Conservation (phyloP, 2,329 filamentous ascomycete genomes). For the Fusarium xylarioides region DNA sequence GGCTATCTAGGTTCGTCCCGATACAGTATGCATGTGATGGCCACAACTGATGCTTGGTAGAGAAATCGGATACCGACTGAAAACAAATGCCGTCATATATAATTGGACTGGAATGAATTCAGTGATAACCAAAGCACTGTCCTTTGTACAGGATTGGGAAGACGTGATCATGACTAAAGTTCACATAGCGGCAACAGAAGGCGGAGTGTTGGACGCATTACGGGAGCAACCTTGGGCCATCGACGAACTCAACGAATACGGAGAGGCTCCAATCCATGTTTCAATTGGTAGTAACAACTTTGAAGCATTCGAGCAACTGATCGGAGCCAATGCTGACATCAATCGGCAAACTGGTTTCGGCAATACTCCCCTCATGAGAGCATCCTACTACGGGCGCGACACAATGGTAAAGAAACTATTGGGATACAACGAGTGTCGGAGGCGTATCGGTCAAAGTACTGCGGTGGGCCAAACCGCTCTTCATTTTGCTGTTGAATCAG, state of each 20-base stretch:
- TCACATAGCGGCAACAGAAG: not conserved
- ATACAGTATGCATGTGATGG: too few species aligned
- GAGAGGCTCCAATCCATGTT: fast-evolving
- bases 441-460: not conserved
- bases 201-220: not conserved
- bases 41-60: not conserved
- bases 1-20: conserved; percentile 10
- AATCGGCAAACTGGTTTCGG: not conserved
- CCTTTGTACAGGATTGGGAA: not conserved
- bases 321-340: not conserved
- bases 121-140: not conserved
- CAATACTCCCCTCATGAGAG: fast-evolving
- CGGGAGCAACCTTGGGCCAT: conserved; percentile 8
- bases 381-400: fast-evolving
- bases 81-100: too few species aligned
- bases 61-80: not conserved
- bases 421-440: not conserved
- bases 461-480: too few species aligned
- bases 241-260: not conserved
- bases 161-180: not conserved
- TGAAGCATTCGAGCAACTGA: not conserved
- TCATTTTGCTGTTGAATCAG: fast-evolving
- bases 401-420: not conserved
- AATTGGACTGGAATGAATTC: too few species aligned
- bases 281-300: fast-evolving